phyloP scores from a whole-genome alignment of 192 early-diverging fungal species.

The Gigaspora rosea region DNA sequence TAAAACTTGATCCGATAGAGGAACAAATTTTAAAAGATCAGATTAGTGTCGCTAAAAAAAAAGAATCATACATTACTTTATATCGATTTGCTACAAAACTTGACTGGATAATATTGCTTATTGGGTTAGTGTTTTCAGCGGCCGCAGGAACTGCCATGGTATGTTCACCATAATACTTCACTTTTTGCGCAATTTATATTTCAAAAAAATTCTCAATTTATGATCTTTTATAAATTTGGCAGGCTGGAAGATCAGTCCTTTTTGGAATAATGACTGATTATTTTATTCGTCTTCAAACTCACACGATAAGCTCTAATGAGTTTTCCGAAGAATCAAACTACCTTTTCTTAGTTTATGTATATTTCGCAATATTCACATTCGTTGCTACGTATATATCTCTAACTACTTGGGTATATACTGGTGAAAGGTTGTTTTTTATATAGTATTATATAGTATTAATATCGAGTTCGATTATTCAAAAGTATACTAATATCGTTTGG shows the following conservation, averaged over 20 bases:
- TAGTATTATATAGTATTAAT: no score
- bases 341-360: no score
- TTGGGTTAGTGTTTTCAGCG: no score
- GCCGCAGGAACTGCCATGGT: no score
- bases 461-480: no score
- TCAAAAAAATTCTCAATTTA: not conserved
- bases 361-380: no score
- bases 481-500: no score
- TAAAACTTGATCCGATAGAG: no score
- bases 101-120: constrained; percentile 46
- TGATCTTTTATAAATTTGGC: not conserved
- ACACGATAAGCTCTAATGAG: not conserved
- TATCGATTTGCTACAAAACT: constrained; percentile 62
- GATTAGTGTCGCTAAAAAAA: no score
- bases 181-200: not conserved
- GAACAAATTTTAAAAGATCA: no score
- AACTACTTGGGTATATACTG: constrained; percentile 54
- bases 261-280: constrained; percentile 20
- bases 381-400: constrained; percentile 38
- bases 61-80: constrained; percentile 46
- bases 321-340: no score
- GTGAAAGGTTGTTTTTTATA: constrained; percentile 42
- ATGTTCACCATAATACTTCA: not conserved
- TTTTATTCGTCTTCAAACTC: not conserved
- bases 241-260: not conserved